Percentiles rank a stretch among this genome's conserved stretches.
phyloP scores from a whole-genome alignment of 768 basidiomycete species.

The Psilocybe azurescens region DNA sequence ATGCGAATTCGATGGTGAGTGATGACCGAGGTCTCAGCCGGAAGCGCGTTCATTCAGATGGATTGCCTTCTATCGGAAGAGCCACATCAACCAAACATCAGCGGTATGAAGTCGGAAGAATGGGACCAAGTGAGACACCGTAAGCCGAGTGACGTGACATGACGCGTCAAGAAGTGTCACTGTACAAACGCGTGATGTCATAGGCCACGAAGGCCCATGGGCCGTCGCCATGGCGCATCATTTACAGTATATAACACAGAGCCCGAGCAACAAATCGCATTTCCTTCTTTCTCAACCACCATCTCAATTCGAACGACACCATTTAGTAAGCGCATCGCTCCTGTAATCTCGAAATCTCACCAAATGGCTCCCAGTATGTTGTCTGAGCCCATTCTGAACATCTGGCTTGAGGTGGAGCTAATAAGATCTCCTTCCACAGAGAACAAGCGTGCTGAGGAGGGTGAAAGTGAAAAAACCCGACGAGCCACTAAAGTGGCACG shows the following conservation, averaged over 20 bases:
- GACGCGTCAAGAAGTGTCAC: conserved; percentile 11
- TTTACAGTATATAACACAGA: conserved; percentile 1
- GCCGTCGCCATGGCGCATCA: conserved; percentile 18
- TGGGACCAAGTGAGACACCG: too few species aligned
- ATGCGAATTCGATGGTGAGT: too few species aligned
- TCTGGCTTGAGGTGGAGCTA: neutral
- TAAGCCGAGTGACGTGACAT: conserved; percentile 8
- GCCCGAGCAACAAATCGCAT: neutral
- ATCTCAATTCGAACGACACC: neutral
- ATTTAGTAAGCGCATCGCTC: neutral
- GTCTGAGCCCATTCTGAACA: neutral
- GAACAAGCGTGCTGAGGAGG: conserved; percentile 22
- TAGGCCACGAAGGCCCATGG: conserved; percentile 2
- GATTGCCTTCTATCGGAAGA: too few species aligned
- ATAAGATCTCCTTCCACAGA: neutral
- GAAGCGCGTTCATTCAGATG: too few species aligned
- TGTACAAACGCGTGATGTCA: conserved; percentile 25
- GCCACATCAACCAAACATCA: too few species aligned
- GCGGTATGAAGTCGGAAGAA: too few species aligned
- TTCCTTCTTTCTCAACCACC: neutral
- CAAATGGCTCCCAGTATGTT: conserved; percentile 15
- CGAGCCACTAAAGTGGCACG: conserved; percentile 20
- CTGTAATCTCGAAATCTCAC: neutral
- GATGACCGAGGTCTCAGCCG: too few species aligned
- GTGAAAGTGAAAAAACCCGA: conserved; percentile 4